Percentiles rank a stretch among this genome's conserved stretches.
phyloP scores from a whole-genome alignment of 2,329 filamentous ascomycete species.

The Xylaria sp. region DNA sequence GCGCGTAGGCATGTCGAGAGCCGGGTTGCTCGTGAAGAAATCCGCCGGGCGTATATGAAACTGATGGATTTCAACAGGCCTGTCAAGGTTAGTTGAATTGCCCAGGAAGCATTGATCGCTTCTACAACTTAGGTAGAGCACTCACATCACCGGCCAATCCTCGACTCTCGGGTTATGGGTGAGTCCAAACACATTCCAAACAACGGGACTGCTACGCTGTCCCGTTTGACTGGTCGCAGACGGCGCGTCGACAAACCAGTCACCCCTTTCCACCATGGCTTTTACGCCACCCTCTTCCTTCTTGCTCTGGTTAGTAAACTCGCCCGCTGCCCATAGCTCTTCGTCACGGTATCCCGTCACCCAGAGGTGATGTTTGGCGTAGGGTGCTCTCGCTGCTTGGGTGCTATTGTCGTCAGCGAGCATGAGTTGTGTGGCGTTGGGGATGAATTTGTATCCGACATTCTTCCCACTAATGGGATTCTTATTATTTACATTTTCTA shows the following conservation, averaged over 20 bases:
- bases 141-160: slow-evolving; percentile 64
- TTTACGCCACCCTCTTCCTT: slow-evolving; percentile 56
- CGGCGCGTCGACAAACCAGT: slow-evolving; percentile 55
- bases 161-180: slow-evolving; percentile 61
- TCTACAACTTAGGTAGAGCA: slow-evolving; percentile 28
- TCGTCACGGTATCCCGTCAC: slow-evolving; percentile 61
- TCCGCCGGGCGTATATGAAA: slow-evolving; percentile 58
- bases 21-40: slow-evolving; percentile 60
- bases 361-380: slow-evolving; percentile 60
- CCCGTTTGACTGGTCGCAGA: slow-evolving; percentile 44
- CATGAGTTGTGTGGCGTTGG: slow-evolving; percentile 58
- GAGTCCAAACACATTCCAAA: slow-evolving; percentile 62
- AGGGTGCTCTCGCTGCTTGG: slow-evolving; percentile 56
- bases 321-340: slow-evolving; percentile 62
- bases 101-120: not conserved
- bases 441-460: slow-evolving; percentile 61
- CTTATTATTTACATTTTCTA: slow-evolving; percentile 58
- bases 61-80: slow-evolving; percentile 61
- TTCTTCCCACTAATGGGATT: slow-evolving; percentile 61
- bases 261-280: slow-evolving; percentile 58
- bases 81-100: slow-evolving; percentile 39
- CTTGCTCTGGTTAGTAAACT: slow-evolving; percentile 62
- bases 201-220: slow-evolving; percentile 60
- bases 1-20: slow-evolving; percentile 56
- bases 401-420: slow-evolving; percentile 58